Evolutionary conservation across 306 rosid species (phyloP).

Genomic region (Heteromeles arbutifolia): DNA sequence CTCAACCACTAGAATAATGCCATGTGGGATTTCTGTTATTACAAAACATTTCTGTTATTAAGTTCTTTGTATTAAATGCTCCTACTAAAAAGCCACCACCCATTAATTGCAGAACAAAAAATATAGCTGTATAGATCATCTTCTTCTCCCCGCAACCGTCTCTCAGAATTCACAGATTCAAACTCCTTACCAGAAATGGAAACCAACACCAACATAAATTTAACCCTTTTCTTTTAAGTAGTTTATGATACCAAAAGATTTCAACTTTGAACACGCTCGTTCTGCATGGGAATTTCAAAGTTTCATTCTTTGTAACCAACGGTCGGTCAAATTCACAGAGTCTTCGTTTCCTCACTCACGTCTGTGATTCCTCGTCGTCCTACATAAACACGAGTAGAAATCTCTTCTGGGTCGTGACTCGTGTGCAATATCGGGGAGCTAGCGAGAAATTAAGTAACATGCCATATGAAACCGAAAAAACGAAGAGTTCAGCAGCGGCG

Average conservation of each 20-base stretch:
- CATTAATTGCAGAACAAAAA: constrained; percentile 38
- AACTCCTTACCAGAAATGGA: constrained; percentile 7
- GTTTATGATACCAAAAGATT: constrained; percentile 11
- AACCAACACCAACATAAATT: neutral
- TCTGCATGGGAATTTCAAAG: constrained; percentile 46
- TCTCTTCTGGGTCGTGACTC: constrained; percentile 1
- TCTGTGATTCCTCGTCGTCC: constrained; percentile 26
- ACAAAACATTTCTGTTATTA: too few species aligned
- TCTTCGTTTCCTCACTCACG: constrained; percentile 46
- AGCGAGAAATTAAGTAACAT: too few species aligned
- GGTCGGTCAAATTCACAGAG: constrained; percentile 49
- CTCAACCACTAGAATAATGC: too few species aligned
- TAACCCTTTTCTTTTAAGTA: neutral
- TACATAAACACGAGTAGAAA: neutral
- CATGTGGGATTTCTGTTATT: too few species aligned
- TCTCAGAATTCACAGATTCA: neutral
- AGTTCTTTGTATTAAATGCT: constrained; percentile 36
- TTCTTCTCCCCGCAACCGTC: neutral
- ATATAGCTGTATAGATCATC: neutral
- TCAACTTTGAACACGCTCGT: constrained; percentile 7
- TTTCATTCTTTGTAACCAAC: neutral
- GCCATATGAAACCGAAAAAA: constrained; percentile 5
- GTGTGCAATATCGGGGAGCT: neutral
- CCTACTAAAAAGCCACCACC: constrained; percentile 46
- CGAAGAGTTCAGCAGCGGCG: constrained; percentile 3